These are phyloP conservation scores for Boletus coccyginus DNA, from an alignment of 768 basidiomycete genomes.

Conservation along the genomic window DNA sequence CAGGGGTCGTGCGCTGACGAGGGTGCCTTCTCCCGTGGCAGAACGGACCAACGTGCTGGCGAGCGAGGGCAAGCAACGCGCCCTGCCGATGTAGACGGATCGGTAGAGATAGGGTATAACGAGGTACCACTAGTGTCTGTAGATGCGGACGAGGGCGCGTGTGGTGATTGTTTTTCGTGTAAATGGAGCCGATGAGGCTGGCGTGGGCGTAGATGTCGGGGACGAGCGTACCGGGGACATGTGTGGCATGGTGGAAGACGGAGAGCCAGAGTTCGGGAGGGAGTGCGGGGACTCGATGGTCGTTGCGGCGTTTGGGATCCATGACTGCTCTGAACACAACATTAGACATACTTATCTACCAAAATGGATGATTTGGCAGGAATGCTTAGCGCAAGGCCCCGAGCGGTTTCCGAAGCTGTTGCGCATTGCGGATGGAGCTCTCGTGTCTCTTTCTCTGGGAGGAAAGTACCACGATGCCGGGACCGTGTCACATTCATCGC, in stretches of 20 bases:
- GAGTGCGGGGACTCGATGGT: background rate
- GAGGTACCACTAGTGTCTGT: constrained; percentile 28
- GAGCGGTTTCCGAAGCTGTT: too few species aligned
- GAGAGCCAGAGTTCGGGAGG: constrained; percentile 26
- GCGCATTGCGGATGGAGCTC: too few species aligned
- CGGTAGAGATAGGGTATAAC: constrained; percentile 22
- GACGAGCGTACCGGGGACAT: constrained; percentile 17
- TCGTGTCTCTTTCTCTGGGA: too few species aligned
- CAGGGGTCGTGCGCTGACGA: constrained; percentile 10
- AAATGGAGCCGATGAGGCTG: constrained; percentile 5
- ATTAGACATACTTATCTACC: too few species aligned
- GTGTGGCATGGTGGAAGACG: constrained; percentile 22
- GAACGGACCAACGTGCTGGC: constrained; percentile 11
- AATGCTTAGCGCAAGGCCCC: too few species aligned
- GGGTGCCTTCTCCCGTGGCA: constrained; percentile 4
- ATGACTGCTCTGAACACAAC: too few species aligned
- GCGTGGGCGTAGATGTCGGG: constrained; percentile 24
- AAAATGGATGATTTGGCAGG: too few species aligned
- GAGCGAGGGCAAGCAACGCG: constrained; percentile 20
- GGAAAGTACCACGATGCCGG: too few species aligned
- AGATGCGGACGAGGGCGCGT: constrained; percentile 27
- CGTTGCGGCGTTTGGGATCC: background rate
- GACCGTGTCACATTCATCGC: too few species aligned
- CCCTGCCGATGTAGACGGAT: constrained; percentile 22
- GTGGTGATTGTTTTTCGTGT: constrained; percentile 24